phyloP scores from a whole-genome alignment of 805 yeast species.

The Barnettozyma wickerhamii region DNA sequence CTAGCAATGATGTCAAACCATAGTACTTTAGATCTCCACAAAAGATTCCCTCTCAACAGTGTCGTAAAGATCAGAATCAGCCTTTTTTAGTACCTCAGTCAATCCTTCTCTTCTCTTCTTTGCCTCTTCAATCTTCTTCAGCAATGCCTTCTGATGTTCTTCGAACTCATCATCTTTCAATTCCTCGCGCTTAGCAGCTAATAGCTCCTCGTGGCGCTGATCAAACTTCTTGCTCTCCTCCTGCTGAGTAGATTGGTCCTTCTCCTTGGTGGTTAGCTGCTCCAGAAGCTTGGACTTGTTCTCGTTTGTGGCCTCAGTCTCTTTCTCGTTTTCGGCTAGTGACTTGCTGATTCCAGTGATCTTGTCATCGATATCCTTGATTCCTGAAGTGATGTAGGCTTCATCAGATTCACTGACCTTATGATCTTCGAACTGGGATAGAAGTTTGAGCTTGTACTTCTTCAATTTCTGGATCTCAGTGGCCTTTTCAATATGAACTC shows the following conservation, averaged over 20 bases:
- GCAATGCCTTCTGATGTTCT: constrained; percentile 13
- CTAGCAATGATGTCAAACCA: neutral
- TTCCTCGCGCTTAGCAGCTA: constrained; percentile 3
- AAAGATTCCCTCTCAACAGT: constrained; percentile 18
- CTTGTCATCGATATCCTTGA: constrained; percentile 7
- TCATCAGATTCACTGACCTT: constrained; percentile 2
- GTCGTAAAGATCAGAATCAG: constrained; percentile 13
- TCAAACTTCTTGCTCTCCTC: neutral
- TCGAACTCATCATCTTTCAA: constrained; percentile 10
- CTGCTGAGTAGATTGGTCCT: neutral
- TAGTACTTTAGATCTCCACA: constrained; percentile 1
- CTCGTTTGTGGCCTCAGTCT: neutral
- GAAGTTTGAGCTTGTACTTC: constrained; percentile 16
- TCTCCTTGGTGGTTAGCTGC: neutral
- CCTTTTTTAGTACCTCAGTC: constrained; percentile 13
- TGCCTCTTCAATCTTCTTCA: constrained; percentile 18
- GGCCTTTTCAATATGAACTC: constrained; percentile 13
- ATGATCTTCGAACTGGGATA: constrained; percentile 7
- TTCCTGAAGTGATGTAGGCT: constrained; percentile 1
- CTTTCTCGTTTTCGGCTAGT: constrained; percentile 4
- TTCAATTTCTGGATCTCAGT: constrained; percentile 17
- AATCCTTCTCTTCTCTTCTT: constrained; percentile 18
- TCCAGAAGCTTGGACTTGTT: neutral
- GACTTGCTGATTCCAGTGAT: constrained; percentile 4
- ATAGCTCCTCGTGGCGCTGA: neutral